These are phyloP conservation scores for Massarina eburnea DNA, from an alignment of 2,329 filamentous ascomycete species.

Conservation along the genomic window DNA sequence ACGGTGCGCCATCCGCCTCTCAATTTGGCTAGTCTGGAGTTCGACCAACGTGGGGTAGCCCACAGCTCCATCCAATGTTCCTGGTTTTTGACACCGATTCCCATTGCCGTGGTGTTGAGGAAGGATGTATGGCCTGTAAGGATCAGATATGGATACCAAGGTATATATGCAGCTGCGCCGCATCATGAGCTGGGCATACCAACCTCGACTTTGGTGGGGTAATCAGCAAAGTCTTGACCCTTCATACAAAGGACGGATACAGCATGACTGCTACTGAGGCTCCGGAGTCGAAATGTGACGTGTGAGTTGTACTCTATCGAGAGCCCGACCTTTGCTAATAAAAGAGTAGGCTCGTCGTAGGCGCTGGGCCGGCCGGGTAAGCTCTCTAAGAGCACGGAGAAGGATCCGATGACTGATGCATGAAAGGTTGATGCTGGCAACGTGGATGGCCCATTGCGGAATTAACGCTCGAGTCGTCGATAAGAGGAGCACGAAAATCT, in stretches of 20 bases:
- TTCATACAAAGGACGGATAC: background rate
- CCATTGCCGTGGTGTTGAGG: slow-evolving; percentile 17
- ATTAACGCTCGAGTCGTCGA: slow-evolving; percentile 47
- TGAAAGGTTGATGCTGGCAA: slow-evolving; percentile 41
- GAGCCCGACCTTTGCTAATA: slow-evolving; percentile 1
- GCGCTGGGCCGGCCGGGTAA: slow-evolving; percentile 43
- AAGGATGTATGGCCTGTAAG: background rate
- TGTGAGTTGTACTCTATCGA: slow-evolving; percentile 21
- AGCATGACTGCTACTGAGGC: slow-evolving; percentile 23
- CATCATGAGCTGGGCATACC: background rate
- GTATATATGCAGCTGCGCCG: background rate
- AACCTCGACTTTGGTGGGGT: slow-evolving; percentile 1
- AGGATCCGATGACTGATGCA: background rate
- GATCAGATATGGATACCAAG: background rate
- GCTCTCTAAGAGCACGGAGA: background rate
- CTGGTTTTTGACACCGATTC: slow-evolving; percentile 16
- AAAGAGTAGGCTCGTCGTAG: slow-evolving; percentile 37
- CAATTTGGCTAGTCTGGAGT: slow-evolving; percentile 6
- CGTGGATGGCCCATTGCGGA: slow-evolving; percentile 46
- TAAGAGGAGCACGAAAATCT: slow-evolving; percentile 46
- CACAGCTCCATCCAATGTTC: slow-evolving; percentile 1
- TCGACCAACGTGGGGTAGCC: slow-evolving; percentile 29
- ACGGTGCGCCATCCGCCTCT: slow-evolving; percentile 10
- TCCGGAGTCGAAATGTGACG: slow-evolving; percentile 38
- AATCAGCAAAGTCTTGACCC: background rate